Evolutionary conservation across 441 rosid genomes (phyloP).

Genomic region (Isatis lusitanica): DNA sequence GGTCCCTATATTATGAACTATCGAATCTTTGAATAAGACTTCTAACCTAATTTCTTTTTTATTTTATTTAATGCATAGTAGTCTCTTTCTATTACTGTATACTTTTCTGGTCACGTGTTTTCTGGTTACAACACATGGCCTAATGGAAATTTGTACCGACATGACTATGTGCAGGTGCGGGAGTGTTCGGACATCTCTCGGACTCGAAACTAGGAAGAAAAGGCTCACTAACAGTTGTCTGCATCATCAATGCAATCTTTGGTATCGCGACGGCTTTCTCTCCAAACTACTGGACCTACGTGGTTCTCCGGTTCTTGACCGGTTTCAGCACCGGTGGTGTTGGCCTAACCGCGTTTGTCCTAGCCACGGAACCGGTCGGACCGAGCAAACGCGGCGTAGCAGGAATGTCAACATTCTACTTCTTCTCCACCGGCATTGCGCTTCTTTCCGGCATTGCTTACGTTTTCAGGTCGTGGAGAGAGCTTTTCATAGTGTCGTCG

Average conservation of each 20-base stretch:
- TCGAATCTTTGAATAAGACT: neutral
- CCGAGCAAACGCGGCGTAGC: constrained; percentile 79
- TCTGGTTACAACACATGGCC: constrained; percentile 13
- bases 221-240: constrained; percentile 77
- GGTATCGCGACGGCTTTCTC: constrained; percentile 74
- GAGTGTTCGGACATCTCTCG: constrained; percentile 85
- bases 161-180: constrained; percentile 64
- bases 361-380: constrained; percentile 84
- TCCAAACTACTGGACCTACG: constrained; percentile 66
- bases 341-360: constrained; percentile 79
- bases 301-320: constrained; percentile 64
- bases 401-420: constrained; percentile 95
- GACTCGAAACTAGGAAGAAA: constrained; percentile 92
- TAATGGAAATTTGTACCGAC: neutral
- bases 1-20: neutral
- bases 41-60: neutral
- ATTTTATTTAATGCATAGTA: no score
- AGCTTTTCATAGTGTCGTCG: constrained; percentile 70
- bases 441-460: constrained; percentile 72
- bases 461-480: constrained; percentile 68
- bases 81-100: no score
- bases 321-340: constrained; percentile 95
- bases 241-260: constrained; percentile 64
- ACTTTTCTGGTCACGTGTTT: neutral
- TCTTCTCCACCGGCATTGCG: constrained; percentile 79